Base-by-base conservation (phyloP, 2,329 filamentous ascomycete species). In the Fusarium sterilihyphosum region DNA sequence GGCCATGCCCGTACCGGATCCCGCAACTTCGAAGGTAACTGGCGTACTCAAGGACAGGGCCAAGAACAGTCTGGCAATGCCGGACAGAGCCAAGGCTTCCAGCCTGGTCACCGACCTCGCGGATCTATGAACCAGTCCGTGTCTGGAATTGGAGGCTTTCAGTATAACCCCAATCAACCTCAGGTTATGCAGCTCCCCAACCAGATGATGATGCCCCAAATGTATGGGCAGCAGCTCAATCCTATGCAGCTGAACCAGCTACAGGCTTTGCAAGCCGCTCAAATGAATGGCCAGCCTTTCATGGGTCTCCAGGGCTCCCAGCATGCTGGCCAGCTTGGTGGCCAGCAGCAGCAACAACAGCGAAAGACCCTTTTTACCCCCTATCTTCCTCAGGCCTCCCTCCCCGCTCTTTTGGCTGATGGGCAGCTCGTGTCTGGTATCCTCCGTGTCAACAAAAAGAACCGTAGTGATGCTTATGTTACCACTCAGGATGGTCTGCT, bases 401-500 rank as follows among this genome's bases (percentile, higher is more conserved):
- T 99, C 26, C 96, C 96, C 67, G 96, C 95, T 58, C 89, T 99
- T 44, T 90, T 98, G 66, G 92, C 91, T 70, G 94, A 98, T 80
- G 96, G 96, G 24, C 95, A 98, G 83, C 92, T 99, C 66, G 96
- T 99, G 62, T 96, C 96, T 71, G 96, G 96, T 86, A 95, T 98
- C 77, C 92, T 99, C 60, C 94, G 96, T 70, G 96, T 99, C 75
- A 99, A 99, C 90, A 99, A 98, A 88, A 99, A 99, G 89, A 99
- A 99, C 85, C 93, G 96, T 73, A 98, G 96, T 79, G 96, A 99
- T 84, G 96, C 96, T 35, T 99, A 99, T 80, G 96, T 99, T 63
- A 96, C 96, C 17, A 98, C 95, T 18, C 92, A 93, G 70, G 96
- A 99, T 81, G 91, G 91, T 53, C 86, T 93, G 69, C 89, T 99